Conservation (phyloP, 2,329 filamentous ascomycete species). For the Diaporthe vaccinii region DNA sequence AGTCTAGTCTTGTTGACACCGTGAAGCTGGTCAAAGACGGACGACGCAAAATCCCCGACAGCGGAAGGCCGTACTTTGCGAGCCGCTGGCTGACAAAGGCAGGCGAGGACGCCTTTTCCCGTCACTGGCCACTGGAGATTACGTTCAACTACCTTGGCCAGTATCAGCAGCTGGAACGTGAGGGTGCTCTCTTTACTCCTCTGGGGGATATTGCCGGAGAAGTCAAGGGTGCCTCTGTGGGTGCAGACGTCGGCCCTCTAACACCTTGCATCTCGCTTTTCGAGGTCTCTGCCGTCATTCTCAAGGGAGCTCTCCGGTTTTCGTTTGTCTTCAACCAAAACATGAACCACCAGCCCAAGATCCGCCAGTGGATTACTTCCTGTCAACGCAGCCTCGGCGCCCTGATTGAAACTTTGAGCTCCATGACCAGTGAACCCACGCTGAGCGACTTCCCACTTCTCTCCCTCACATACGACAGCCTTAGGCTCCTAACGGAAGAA, state of each 20-base stretch:
- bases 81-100: slow-evolving; percentile 5
- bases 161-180: slow-evolving; percentile 58
- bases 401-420: slow-evolving; percentile 45
- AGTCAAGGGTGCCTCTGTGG: slow-evolving; percentile 34
- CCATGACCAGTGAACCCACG: slow-evolving; percentile 43
- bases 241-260: background rate
- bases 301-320: background rate
- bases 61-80: slow-evolving; percentile 4
- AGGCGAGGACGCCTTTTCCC: slow-evolving; percentile 19
- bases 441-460: slow-evolving; percentile 53
- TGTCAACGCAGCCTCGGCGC: background rate
- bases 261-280: slow-evolving; percentile 13
- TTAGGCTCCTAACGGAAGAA: slow-evolving; percentile 41
- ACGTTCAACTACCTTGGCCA: slow-evolving; percentile 64
- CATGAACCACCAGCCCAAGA: background rate
- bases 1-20: slow-evolving; percentile 43
- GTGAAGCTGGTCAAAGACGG: slow-evolving; percentile 21
- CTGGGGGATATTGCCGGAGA: slow-evolving; percentile 46
- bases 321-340: background rate
- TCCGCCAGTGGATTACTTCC: slow-evolving; percentile 6
- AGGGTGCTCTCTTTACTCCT: slow-evolving; percentile 45
- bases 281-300: background rate
- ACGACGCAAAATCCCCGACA: background rate
- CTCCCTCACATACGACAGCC: slow-evolving; percentile 47
- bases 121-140: slow-evolving; percentile 58